Percentiles rank a stretch among this genome's conserved stretches.
These are phyloP conservation scores for Zymoseptoria tritici DNA, from an alignment of 2,329 filamentous ascomycete species.

Conservation along the genomic window DNA sequence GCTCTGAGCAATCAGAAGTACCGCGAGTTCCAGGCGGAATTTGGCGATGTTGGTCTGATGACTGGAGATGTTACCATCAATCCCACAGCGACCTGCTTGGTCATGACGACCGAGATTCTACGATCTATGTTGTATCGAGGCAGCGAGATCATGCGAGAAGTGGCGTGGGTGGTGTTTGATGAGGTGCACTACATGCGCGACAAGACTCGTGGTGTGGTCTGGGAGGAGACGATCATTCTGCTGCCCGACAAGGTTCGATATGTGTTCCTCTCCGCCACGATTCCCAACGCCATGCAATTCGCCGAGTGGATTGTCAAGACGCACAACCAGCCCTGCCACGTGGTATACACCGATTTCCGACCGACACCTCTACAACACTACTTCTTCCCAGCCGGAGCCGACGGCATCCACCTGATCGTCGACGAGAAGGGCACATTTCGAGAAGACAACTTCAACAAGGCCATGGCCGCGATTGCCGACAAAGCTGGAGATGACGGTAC, in stretches of 20 bases:
- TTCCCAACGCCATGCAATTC: slow-evolving; percentile 98
- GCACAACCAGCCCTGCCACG: slow-evolving; percentile 94
- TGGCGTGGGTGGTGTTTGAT: slow-evolving; percentile 96
- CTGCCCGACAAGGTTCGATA: slow-evolving; percentile 98
- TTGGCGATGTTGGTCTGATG: slow-evolving; percentile 96
- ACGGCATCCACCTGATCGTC: slow-evolving; percentile 88
- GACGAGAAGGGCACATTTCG: slow-evolving; percentile 95
- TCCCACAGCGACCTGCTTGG: slow-evolving; percentile 91
- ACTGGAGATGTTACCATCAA: slow-evolving; percentile 99
- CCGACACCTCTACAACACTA: slow-evolving; percentile 96
- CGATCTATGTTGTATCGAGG: slow-evolving; percentile 97
- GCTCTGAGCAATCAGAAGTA: slow-evolving; percentile 98
- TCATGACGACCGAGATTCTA: slow-evolving; percentile 99
- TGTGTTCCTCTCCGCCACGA: slow-evolving; percentile 95
- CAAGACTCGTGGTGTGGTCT: slow-evolving; percentile 86
- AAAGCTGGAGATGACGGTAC: slow-evolving; percentile 78
- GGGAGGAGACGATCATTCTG: slow-evolving; percentile 98
- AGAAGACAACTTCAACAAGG: slow-evolving; percentile 94
- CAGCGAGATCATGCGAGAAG: slow-evolving; percentile 98
- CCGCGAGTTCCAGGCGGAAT: slow-evolving; percentile 88
- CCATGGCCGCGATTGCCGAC: slow-evolving; percentile 82
- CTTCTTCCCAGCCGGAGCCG: slow-evolving; percentile 87
- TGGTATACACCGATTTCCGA: slow-evolving; percentile 97
- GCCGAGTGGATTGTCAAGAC: slow-evolving; percentile 99
- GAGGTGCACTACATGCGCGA: slow-evolving; percentile 99